A percentile compares a stretch with the other conserved stretches of the same genome.
Evolutionary conservation across 139 green algal species (phyloP).

Genomic region (Tetradesmus lagerheimii): DNA sequence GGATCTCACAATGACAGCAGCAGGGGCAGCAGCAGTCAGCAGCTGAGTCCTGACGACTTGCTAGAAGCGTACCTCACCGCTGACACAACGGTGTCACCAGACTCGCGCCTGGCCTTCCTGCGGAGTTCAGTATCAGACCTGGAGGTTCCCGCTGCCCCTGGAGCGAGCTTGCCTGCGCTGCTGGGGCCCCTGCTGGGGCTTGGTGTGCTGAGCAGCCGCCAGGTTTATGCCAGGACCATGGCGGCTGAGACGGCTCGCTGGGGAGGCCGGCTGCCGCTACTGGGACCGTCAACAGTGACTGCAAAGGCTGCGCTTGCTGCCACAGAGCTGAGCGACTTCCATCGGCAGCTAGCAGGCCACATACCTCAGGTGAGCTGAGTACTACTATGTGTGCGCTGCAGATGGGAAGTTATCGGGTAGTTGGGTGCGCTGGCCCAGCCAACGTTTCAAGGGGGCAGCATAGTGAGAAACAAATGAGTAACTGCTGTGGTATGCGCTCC

Average conservation of each 20-base stretch:
- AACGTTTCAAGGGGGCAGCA: too few relatives aligned
- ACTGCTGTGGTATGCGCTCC: too few relatives aligned
- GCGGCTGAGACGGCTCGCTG: constrained; percentile 29
- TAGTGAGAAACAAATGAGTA: too few relatives aligned
- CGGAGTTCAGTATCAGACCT: background rate
- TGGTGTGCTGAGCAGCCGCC: constrained; percentile 63
- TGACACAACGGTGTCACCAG: background rate
- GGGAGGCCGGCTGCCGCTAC: constrained; percentile 20
- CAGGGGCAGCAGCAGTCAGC: background rate
- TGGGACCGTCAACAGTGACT: constrained; percentile 23
- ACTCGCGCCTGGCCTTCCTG: constrained; percentile 25
- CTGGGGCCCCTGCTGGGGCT: constrained; percentile 67
- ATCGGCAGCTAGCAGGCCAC: constrained; percentile 53
- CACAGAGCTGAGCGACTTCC: constrained; percentile 76
- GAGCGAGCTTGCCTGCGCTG: constrained; percentile 74
- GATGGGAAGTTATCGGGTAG: too few relatives aligned
- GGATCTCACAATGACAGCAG: background rate
- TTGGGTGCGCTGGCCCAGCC: too few relatives aligned
- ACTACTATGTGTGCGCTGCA: too few relatives aligned
- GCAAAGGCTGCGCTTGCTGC: constrained; percentile 58
- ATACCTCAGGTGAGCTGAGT: background rate
- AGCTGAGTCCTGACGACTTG: background rate
- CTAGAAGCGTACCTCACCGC: constrained; percentile 8
- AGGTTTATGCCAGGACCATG: constrained; percentile 51
- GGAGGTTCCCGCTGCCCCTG: constrained; percentile 53